A percentile compares a stretch with the other conserved stretches of the same genome.
These are phyloP conservation scores for Tetrapisispora taiwanensis DNA, from an alignment of 805 yeast genomes.

Conservation along the genomic window DNA sequence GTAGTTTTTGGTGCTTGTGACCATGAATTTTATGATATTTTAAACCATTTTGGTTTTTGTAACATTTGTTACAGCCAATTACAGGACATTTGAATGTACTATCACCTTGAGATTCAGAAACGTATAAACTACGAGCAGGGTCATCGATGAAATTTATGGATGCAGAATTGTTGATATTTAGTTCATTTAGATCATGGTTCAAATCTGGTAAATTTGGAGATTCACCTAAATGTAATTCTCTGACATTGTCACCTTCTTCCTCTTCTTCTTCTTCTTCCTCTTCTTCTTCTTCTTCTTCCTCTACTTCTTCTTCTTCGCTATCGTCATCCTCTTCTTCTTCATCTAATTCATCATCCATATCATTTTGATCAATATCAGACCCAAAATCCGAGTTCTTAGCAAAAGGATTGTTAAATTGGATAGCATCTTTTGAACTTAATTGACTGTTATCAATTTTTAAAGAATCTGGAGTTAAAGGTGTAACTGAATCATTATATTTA, in stretches of 20 bases:
- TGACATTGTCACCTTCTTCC: background rate
- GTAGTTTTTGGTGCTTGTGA: conserved; percentile 88
- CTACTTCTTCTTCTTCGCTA: conserved; percentile 40
- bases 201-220: conserved; percentile 2
- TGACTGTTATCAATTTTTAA: conserved; percentile 2
- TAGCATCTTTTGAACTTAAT: background rate
- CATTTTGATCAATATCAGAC: conserved; percentile 12
- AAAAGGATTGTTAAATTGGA: conserved; percentile 1
- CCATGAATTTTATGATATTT: conserved; percentile 95
- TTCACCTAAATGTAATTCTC: background rate
- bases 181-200: background rate
- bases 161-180: background rate
- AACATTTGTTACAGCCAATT: conserved; percentile 94
- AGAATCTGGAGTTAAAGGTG: conserved; percentile 13
- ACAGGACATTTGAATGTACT: conserved; percentile 97
- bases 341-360: conserved; percentile 20
- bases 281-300: conserved; percentile 41
- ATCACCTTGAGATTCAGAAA: conserved; percentile 82
- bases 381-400: background rate
- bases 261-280: background rate
- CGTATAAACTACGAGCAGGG: conserved; percentile 90
- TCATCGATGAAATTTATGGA: conserved; percentile 79
- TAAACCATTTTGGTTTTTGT: conserved; percentile 94
- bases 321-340: conserved; percentile 28
- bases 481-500: conserved; percentile 3